phyloP scores from a whole-genome alignment of 1,139 yeast species.

The Magnusiomyces clavatus region DNA sequence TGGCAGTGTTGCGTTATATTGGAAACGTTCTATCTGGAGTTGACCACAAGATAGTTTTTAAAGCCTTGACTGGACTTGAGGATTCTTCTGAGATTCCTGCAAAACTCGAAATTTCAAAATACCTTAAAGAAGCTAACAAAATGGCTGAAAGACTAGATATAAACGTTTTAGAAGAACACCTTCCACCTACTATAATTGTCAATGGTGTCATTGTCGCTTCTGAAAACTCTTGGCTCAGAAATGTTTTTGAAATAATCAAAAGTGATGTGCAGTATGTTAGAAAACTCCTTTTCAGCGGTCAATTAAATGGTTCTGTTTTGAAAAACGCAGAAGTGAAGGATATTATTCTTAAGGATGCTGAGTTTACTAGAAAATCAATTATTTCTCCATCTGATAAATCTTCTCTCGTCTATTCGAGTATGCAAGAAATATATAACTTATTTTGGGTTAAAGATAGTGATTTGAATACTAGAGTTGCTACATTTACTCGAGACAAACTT shows the following conservation, averaged over 20 bases:
- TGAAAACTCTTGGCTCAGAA: constrained; percentile 38
- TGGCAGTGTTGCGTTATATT: constrained; percentile 26
- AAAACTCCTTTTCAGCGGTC: constrained; percentile 19
- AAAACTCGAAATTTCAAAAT: constrained; percentile 10
- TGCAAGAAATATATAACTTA: constrained; percentile 13
- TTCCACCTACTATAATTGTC: constrained; percentile 48
- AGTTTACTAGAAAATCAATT: constrained; percentile 26
- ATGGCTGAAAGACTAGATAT: constrained; percentile 38
- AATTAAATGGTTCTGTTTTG: constrained; percentile 5
- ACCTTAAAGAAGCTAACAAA: constrained; percentile 22
- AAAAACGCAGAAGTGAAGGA: constrained; percentile 8
- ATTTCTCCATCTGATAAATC: constrained; percentile 31
- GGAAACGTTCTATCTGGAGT: constrained; percentile 18
- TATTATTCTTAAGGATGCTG: constrained; percentile 17
- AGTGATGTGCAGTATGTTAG: constrained; percentile 26
- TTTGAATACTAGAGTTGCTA: constrained; percentile 1
- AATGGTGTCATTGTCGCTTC: constrained; percentile 59
- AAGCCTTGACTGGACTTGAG: constrained; percentile 5
- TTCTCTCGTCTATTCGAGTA: constrained; percentile 17
- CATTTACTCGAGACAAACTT: constrained; percentile 1
- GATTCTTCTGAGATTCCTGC: constrained; percentile 2
- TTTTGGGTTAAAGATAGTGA: not conserved
- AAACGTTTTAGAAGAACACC: not conserved
- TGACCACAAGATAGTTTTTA: constrained; percentile 18
- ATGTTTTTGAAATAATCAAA: constrained; percentile 29